phyloP scores from a whole-genome alignment of 2,329 filamentous ascomycete species.

The Penicillium sp. region DNA sequence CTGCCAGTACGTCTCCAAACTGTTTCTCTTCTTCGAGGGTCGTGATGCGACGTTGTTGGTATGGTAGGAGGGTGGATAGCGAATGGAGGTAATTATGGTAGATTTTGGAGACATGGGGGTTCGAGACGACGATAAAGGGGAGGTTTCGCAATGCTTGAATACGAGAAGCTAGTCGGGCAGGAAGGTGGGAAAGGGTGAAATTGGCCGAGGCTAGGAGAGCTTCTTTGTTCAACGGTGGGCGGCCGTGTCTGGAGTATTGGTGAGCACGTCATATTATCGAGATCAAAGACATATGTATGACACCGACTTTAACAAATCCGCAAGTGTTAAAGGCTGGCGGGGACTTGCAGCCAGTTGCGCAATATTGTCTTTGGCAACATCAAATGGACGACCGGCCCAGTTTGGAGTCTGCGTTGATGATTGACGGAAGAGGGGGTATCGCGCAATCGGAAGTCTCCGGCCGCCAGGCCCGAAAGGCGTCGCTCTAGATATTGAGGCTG shows the following conservation, averaged over 20 bases:
- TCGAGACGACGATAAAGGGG: constrained; percentile 97
- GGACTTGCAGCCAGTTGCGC: constrained; percentile 71
- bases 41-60: constrained; percentile 67
- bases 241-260: constrained; percentile 57
- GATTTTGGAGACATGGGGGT: constrained; percentile 88
- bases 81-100: constrained; percentile 96
- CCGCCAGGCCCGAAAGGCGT: constrained; percentile 5
- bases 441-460: not conserved
- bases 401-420: constrained; percentile 22
- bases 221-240: constrained; percentile 74
- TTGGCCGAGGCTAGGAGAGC: constrained; percentile 87
- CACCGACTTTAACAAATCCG: constrained; percentile 78
- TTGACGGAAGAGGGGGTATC: constrained; percentile 8
- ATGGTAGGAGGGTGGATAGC: constrained; percentile 82
- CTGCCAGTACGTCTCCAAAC: constrained; percentile 89
- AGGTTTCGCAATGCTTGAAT: constrained; percentile 91
- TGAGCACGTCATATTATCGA: not conserved
- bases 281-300: not conserved
- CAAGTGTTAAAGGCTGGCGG: constrained; percentile 76
- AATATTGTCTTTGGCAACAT: constrained; percentile 70
- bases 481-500: constrained; percentile 10
- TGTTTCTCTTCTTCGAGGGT: constrained; percentile 80
- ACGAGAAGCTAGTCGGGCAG: constrained; percentile 85
- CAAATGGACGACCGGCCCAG: constrained; percentile 47
- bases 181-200: constrained; percentile 89